Percentiles rank a stretch among this genome's conserved stretches.
Evolutionary conservation across 805 yeast genomes (phyloP).

Genomic region (Candida ovalis): DNA sequence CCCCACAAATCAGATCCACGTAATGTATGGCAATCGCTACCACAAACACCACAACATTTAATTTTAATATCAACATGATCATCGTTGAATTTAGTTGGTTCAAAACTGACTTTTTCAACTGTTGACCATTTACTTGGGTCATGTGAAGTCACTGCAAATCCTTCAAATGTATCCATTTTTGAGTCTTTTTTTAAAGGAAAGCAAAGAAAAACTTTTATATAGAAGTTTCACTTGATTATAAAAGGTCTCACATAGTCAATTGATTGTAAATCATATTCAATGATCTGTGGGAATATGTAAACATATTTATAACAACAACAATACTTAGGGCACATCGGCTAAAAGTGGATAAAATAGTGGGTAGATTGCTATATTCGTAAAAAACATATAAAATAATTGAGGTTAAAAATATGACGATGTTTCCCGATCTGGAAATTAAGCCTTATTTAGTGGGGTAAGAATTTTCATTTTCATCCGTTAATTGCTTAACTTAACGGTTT

Average conservation of each 20-base stretch:
- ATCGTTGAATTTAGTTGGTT: conserved; percentile 35
- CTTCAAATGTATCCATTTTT: conserved; percentile 27
- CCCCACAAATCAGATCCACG: conserved; percentile 30
- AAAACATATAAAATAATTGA: no score
- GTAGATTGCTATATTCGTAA: no score
- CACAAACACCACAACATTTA: conserved; percentile 47
- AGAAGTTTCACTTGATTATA: no score
- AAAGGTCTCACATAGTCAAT: no score
- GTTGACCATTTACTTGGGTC: conserved; percentile 35
- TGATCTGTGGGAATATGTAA: not conserved
- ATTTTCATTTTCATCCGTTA: no score
- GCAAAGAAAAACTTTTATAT: not conserved
- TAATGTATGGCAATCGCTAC: conserved; percentile 46
- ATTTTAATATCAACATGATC: conserved; percentile 41
- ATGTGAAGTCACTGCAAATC: conserved; percentile 31
- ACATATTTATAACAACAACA: not conserved
- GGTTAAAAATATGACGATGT: no score
- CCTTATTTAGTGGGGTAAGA: no score
- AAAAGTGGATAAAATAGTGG: no score
- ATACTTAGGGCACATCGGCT: no score
- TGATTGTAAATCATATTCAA: no score
- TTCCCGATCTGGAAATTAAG: no score
- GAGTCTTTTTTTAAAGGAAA: not conserved
- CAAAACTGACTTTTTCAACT: conserved; percentile 25
- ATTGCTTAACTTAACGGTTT: no score